phyloP scores from a whole-genome alignment of 257 asterid species.

The Ocimum tenuiflorum region DNA sequence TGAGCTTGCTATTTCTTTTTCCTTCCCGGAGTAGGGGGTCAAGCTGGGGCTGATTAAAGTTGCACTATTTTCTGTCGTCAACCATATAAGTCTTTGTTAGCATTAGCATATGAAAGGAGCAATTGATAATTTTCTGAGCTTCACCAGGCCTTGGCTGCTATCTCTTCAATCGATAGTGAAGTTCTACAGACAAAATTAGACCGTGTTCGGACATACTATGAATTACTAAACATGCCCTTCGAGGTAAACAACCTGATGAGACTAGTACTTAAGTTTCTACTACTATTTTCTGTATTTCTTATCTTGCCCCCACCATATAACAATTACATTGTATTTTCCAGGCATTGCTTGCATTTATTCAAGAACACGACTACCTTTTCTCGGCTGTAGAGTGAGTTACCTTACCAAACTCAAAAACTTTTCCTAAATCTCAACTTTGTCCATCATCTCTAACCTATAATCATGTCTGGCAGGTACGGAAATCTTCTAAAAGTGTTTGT shows the following conservation, averaged over 20 bases:
- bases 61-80: not conserved
- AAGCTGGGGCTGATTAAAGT: too few species aligned
- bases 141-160: conserved; percentile 83
- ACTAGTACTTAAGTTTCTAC: not conserved
- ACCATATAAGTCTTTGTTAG: not conserved
- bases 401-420: not conserved
- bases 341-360: conserved; percentile 87
- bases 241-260: conserved; percentile 52
- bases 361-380: conserved; percentile 72
- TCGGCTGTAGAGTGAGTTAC: conserved; percentile 70
- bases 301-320: too few species aligned
- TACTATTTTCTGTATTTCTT: too few species aligned
- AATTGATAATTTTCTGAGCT: conserved; percentile 20
- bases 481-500: conserved; percentile 71
- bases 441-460: not conserved
- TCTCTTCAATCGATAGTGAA: conserved; percentile 79
- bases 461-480: conserved; percentile 46
- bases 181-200: conserved; percentile 75
- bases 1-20: too few species aligned
- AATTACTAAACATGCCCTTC: conserved; percentile 87
- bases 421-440: not conserved
- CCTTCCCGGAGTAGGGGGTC: too few species aligned
- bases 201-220: conserved; percentile 84
- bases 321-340: conserved; percentile 27
- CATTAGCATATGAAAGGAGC: not conserved